phyloP scores from a whole-genome alignment of 108 stramenopile genomes.

The Asterionellopsis glacialis region DNA sequence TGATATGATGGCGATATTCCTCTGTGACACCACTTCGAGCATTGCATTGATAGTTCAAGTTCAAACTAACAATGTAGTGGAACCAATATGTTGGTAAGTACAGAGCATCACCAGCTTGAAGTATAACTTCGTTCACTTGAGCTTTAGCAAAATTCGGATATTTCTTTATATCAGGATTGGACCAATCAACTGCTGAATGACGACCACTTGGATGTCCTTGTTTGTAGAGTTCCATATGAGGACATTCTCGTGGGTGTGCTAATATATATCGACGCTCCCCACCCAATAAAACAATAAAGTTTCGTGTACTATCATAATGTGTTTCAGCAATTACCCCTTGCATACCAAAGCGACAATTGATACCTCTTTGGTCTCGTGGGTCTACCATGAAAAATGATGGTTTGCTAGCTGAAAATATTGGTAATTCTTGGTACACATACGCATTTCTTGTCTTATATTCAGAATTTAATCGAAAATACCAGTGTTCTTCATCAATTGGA shows the following conservation, averaged over 20 bases:
- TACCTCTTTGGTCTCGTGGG: conserved; percentile 80
- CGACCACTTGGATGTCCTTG: conserved; percentile 82
- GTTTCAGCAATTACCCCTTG: conserved; percentile 89
- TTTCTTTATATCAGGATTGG: conserved; percentile 60
- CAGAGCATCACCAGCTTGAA: conserved; percentile 92
- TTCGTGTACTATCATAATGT: conserved; percentile 90
- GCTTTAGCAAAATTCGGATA: conserved; percentile 68
- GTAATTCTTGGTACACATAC: conserved; percentile 82
- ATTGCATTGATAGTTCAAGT: conserved; percentile 95
- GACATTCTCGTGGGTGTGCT: conserved; percentile 86
- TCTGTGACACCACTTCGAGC: conserved; percentile 74
- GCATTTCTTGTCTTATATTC: conserved; percentile 25
- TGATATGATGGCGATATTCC: conserved; percentile 7
- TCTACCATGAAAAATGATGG: conserved; percentile 82
- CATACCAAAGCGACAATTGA: conserved; percentile 97
- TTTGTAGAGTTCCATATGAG: conserved; percentile 77
- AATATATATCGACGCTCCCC: conserved; percentile 85
- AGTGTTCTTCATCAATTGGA: conserved; percentile 69
- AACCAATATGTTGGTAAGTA: conserved; percentile 97
- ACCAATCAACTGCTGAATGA: conserved; percentile 89
- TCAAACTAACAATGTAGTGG: conserved; percentile 92
- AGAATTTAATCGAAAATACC: conserved; percentile 90
- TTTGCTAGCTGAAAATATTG: conserved; percentile 64
- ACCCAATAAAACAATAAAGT: conserved; percentile 77
- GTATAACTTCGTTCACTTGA: conserved; percentile 83